Conservation (phyloP, 2,329 filamentous ascomycete genomes). For the Onygenales sp. region DNA sequence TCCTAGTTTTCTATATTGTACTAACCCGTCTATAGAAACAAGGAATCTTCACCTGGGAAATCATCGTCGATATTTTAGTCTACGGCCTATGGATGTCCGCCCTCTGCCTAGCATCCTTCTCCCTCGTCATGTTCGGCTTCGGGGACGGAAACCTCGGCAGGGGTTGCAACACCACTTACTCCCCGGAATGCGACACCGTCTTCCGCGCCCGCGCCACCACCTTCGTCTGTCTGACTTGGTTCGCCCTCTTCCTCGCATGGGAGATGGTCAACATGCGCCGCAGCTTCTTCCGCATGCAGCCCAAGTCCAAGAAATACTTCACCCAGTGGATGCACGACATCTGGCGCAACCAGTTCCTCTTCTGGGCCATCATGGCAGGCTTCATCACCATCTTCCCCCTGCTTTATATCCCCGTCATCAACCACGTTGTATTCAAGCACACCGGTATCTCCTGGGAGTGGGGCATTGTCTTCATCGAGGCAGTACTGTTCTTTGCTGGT, state of each 20-base stretch:
- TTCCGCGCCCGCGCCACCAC: conserved; percentile 65
- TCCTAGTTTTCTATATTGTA: not conserved
- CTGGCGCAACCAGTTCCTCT: conserved; percentile 64
- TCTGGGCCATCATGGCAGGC: conserved; percentile 53
- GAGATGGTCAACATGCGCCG: conserved; percentile 65
- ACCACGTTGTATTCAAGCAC: conserved; percentile 57
- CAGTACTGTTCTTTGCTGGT: conserved; percentile 53
- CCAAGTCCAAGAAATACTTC: conserved; percentile 49
- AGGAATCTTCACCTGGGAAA: conserved; percentile 69
- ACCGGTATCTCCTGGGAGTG: conserved; percentile 59
- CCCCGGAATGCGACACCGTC: conserved; percentile 48
- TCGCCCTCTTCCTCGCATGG: conserved; percentile 68
- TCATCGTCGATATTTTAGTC: conserved; percentile 69
- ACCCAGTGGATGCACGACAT: conserved; percentile 60
- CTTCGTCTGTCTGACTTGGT: conserved; percentile 68
- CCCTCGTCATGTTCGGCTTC: conserved; percentile 54
- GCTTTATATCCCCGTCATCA: conserved; percentile 60
- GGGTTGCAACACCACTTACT: conserved; percentile 53
- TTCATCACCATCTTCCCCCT: conserved; percentile 50
- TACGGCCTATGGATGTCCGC: conserved; percentile 71
- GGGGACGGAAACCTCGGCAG: conserved; percentile 51
- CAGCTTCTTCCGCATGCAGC: conserved; percentile 67
- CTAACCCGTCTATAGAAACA: conserved; percentile 28
- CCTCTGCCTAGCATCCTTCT: conserved; percentile 55
- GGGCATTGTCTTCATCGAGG: conserved; percentile 55